A percentile compares a stretch with the other conserved stretches of the same genome.
Evolutionary conservation across 2,329 filamentous ascomycete species (phyloP).

Genomic region (Aspergillus glaucus): DNA sequence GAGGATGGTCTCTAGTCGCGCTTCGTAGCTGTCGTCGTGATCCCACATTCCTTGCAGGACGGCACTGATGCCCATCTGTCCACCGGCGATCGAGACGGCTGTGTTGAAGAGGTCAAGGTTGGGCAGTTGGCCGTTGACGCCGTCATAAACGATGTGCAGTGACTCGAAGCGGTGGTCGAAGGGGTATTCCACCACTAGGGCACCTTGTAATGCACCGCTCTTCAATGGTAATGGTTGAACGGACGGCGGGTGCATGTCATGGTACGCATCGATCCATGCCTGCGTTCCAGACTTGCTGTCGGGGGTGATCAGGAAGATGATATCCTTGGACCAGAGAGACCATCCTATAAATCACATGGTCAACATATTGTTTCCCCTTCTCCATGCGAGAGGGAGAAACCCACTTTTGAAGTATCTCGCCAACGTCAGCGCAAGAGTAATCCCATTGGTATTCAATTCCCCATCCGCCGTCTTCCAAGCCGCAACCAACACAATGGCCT

Average conservation of each 20-base stretch:
- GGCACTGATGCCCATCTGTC: constrained; percentile 84
- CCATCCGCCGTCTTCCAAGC: constrained; percentile 79
- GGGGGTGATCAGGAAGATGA: constrained; percentile 81
- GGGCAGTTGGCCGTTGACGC: constrained; percentile 88
- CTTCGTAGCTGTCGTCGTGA: constrained; percentile 69
- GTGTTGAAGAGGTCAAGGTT: constrained; percentile 97
- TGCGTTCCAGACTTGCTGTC: constrained; percentile 88
- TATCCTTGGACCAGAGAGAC: constrained; percentile 98
- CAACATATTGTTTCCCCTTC: constrained; percentile 5
- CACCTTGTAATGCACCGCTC: constrained; percentile 86
- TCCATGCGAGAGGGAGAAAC: constrained; percentile 11
- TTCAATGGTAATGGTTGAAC: constrained; percentile 79
- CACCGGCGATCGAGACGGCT: constrained; percentile 75
- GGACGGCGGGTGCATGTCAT: constrained; percentile 70
- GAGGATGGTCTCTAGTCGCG: constrained; percentile 80
- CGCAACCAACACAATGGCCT: constrained; percentile 88
- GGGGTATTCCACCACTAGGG: constrained; percentile 87
- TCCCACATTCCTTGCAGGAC: constrained; percentile 80
- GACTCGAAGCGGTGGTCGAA: constrained; percentile 78
- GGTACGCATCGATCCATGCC: constrained; percentile 97
- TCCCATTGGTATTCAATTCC: constrained; percentile 75
- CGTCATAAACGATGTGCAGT: constrained; percentile 88
- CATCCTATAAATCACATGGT: constrained; percentile 51
- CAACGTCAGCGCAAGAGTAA: constrained; percentile 77
- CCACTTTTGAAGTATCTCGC: constrained; percentile 87